phyloP scores from a whole-genome alignment of 139 green algal genomes.

The Pseudopediastrum boryanum region DNA sequence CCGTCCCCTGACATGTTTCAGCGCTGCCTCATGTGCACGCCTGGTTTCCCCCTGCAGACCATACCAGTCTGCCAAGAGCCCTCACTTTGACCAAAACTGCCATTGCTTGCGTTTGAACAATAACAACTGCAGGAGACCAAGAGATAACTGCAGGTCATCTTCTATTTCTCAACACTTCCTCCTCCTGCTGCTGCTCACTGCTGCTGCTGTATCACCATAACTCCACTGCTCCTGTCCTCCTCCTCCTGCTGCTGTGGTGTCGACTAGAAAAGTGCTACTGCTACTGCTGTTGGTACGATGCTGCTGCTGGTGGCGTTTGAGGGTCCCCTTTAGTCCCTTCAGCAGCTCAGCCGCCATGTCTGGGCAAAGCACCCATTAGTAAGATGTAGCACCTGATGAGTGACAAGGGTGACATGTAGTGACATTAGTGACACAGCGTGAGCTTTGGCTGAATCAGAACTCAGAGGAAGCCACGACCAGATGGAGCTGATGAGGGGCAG shows the following conservation, averaged over 20 bases:
- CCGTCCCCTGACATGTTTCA: constrained; percentile 75
- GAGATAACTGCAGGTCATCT: constrained; percentile 34
- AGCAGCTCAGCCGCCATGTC: constrained; percentile 20
- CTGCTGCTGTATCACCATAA: too few species aligned
- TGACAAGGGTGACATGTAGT: too few species aligned
- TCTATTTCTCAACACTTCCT: constrained; percentile 14
- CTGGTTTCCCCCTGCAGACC: constrained; percentile 44
- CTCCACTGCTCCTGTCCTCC: too few species aligned
- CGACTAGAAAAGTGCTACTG: not conserved
- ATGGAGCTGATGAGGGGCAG: too few species aligned
- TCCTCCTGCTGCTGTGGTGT: not conserved
- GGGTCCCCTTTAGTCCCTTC: constrained; percentile 1
- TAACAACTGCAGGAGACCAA: constrained; percentile 37
- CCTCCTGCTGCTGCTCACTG: constrained; percentile 1
- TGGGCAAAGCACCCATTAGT: not conserved
- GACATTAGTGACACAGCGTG: too few species aligned
- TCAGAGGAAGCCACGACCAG: too few species aligned
- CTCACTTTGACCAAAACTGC: too few species aligned
- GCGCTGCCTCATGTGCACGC: constrained; percentile 62
- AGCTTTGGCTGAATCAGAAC: too few species aligned
- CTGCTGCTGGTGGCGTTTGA: not conserved
- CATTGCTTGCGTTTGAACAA: constrained; percentile 22
- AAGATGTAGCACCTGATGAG: constrained; percentile 19
- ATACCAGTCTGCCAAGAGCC: constrained; percentile 55
- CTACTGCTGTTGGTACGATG: not conserved